Conservation (phyloP, 1,284 basidiomycete genomes). For the Pseudozyma hubeiensis region DNA sequence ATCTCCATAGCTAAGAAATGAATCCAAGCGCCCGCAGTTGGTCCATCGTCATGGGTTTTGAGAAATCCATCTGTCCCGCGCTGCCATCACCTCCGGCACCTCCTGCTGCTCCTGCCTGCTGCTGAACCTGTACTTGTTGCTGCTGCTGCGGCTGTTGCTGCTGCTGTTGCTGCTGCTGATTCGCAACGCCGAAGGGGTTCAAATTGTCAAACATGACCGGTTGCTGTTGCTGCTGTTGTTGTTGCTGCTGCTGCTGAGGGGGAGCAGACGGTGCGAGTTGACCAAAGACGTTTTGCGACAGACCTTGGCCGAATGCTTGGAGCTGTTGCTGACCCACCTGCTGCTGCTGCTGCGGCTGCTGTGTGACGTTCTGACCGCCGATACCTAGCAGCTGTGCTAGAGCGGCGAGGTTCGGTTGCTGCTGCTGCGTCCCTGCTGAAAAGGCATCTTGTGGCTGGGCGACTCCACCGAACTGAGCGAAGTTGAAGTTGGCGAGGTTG, state of each 20-base stretch:
- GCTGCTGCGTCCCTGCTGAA: neutral
- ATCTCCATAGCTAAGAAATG: conserved; percentile 15
- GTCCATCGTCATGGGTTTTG: conserved; percentile 47
- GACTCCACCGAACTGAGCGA: conserved; percentile 10
- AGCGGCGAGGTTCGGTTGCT: conserved; percentile 30
- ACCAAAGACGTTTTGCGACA: conserved; percentile 16
- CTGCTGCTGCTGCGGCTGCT: conserved; percentile 14
- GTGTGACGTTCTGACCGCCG: conserved; percentile 15
- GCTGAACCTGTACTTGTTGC: conserved; percentile 11
- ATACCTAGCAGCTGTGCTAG: conserved; percentile 29
- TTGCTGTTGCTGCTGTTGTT: conserved; percentile 18
- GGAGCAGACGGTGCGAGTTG: conserved; percentile 1
- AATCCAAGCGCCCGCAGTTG: conserved; percentile 46
- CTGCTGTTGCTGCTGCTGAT: neutral
- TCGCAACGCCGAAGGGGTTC: conserved; percentile 5
- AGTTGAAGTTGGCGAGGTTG: conserved; percentile 14
- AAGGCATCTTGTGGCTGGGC: neutral
- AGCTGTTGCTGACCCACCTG: conserved; percentile 7
- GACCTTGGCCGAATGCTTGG: conserved; percentile 4
- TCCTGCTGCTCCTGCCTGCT: neutral
- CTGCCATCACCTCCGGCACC: neutral
- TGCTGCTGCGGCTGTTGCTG: conserved; percentile 6
- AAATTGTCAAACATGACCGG: conserved; percentile 9
- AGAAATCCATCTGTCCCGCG: conserved; percentile 24
- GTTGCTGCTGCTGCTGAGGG: conserved; percentile 6